These are phyloP conservation scores for Saraca asoca DNA, from an alignment of 331 rosid genomes.

Conservation along the genomic window DNA sequence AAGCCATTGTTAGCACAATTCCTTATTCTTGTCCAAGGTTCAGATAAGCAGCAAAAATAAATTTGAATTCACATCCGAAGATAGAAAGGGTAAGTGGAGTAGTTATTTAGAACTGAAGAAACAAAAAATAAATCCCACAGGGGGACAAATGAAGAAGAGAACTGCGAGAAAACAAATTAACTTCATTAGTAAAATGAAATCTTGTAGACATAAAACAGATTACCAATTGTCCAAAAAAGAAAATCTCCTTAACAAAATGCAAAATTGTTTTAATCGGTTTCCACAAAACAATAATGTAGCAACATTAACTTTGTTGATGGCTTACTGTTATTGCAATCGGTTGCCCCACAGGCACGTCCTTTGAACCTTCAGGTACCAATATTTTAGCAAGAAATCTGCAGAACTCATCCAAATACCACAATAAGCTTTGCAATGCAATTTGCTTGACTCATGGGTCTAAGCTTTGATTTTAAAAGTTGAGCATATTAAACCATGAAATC, in stretches of 20 bases:
- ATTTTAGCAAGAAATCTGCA: conserved; percentile 90
- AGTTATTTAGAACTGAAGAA: conserved; percentile 22
- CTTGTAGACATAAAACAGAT: conserved; percentile 12
- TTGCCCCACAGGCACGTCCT: conserved; percentile 91
- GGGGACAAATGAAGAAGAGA: conserved; percentile 2
- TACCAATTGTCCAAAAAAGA: conserved; percentile 5
- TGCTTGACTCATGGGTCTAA: conserved; percentile 18
- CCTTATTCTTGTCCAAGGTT: not conserved
- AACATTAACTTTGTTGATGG: conserved; percentile 27
- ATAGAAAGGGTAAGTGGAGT: conserved; percentile 27
- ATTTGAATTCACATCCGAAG: conserved; percentile 19
- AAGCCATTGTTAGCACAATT: conserved; percentile 5
- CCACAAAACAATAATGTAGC: conserved; percentile 31
- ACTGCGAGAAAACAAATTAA: not conserved
- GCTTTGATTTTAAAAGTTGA: conserved; percentile 11
- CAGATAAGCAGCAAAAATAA: conserved; percentile 11
- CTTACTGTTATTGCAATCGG: conserved; percentile 90
- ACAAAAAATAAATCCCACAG: conserved; percentile 6
- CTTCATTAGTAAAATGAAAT: conserved; percentile 7
- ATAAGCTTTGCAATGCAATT: not conserved
- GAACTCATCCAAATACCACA: conserved; percentile 33
- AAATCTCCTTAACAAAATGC: conserved; percentile 25
- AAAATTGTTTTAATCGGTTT: conserved; percentile 17
- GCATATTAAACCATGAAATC: not conserved
- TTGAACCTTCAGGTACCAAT: conserved; percentile 89